Evolutionary conservation across 2,329 filamentous ascomycete species (phyloP), one percentile per base, ranked within the genome.

Genomic region (Colletotrichum sansevieriae): DNA sequence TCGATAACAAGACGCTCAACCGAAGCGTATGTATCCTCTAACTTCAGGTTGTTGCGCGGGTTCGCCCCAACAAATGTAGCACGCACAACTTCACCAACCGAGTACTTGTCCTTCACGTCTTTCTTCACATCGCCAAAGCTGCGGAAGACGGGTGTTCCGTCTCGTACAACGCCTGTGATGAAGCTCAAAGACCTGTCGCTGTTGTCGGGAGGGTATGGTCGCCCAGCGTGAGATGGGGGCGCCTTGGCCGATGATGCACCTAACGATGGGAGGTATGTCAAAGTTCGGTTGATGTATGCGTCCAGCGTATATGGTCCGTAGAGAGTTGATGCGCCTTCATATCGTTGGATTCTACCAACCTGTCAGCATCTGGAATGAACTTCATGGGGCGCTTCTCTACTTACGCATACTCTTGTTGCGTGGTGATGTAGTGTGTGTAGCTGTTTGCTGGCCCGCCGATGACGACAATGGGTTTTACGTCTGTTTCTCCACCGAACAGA

Each of bases 261-360:
- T 18, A 71, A 57, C 4, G 46, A 62, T 2, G 70, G 65, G 5
- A 71, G 65, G 15, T 57, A 65, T 8, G 64, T 37, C 13, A 71
- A 41, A 3, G 92, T 95, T 18, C 94, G 83, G 75, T 97, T 93
- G 78, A 97, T 91, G 80, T 96, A 95, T 0, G 93, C 95, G 18
- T 91, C 90, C n/a, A 97, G 84, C 0, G 93, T 95, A 76, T 94
- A 91, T 0, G 88, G 92, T 0, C 95, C 95, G 77, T 95, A 95
- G 2, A 98, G 85, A 0, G 95, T 98, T 3, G 92, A 95, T 0
- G 93, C 95, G 41, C 94, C 95, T 80, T 98, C 95, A 77, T 97
- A 97, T 39, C 95, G 90, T 79, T 98, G 95, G 56, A 95, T 86
- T 13, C 75, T 69, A 18, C 12, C 12, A 43, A 13, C 2, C 22